Percentiles rank a stretch among this genome's conserved stretches.
These are phyloP conservation scores for Saccharomyces cerevisiae DNA, from an alignment of 805 yeast species.

Conservation along the genomic window DNA sequence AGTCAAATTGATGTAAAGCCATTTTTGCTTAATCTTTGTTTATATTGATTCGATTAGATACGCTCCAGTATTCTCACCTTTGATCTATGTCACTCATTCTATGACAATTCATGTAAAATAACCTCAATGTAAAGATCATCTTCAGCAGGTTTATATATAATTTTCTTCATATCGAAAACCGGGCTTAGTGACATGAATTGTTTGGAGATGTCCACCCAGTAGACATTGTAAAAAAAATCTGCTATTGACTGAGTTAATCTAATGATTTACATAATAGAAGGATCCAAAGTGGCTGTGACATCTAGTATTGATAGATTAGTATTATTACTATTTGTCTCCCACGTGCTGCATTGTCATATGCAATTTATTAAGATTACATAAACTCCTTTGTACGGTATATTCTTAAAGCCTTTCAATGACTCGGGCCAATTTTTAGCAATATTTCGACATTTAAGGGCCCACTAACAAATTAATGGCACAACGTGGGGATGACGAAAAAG, in stretches of 20 bases:
- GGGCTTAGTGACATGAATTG: background rate
- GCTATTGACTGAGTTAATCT: background rate
- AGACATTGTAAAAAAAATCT: background rate
- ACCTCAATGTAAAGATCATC: background rate
- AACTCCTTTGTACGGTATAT: background rate
- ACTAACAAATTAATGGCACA: background rate
- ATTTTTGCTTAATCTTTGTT: constrained; percentile 12
- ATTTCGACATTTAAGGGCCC: background rate
- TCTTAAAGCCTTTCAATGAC: background rate
- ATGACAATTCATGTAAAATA: background rate
- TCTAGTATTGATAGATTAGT: no score
- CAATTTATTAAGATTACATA: no score
- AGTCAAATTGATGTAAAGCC: constrained; percentile 51
- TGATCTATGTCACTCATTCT: background rate
- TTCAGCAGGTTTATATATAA: background rate
- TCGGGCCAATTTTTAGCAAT: background rate
- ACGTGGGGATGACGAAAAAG: background rate
- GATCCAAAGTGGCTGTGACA: background rate
- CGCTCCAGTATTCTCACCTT: background rate
- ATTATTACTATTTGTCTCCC: background rate
- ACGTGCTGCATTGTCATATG: background rate
- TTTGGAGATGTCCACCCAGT: background rate
- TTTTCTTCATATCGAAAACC: background rate
- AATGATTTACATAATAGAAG: background rate
- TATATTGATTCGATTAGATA: background rate